These are phyloP conservation scores for Sclerotinia nivalis DNA, from an alignment of 2,329 filamentous ascomycete genomes.

Conservation along the genomic window DNA sequence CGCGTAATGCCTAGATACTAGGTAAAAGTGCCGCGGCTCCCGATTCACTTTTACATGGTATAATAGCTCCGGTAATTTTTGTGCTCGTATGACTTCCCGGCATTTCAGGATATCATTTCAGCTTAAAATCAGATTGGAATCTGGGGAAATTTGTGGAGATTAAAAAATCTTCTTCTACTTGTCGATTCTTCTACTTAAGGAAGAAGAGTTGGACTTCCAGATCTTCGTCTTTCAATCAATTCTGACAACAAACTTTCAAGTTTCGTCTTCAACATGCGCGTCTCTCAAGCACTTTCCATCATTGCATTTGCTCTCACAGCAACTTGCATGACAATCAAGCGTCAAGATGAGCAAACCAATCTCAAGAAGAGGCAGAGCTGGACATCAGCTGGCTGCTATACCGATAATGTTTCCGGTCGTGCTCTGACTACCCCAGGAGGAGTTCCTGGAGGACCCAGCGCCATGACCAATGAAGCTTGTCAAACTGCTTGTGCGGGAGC, in stretches of 20 bases:
- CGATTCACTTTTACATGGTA: slow-evolving; percentile 4
- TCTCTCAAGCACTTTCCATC: background rate
- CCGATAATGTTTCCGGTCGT: slow-evolving; percentile 24
- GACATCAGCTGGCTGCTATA: slow-evolving; percentile 24
- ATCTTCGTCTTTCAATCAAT: background rate
- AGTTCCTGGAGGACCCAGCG: slow-evolving; percentile 21
- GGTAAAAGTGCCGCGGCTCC: background rate
- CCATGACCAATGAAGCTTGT: slow-evolving; percentile 30
- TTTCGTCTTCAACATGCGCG: background rate
- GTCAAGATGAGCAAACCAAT: slow-evolving; percentile 7
- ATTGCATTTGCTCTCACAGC: background rate
- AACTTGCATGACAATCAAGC: background rate
- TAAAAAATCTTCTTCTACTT: background rate
- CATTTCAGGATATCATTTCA: background rate
- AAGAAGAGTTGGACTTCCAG: background rate
- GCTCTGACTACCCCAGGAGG: background rate
- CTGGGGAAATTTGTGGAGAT: slow-evolving; percentile 1
- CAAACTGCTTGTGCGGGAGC: slow-evolving; percentile 23
- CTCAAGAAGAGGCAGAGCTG: slow-evolving; percentile 17
- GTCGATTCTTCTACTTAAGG: background rate
- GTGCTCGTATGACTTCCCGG: background rate
- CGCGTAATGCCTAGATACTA: background rate
- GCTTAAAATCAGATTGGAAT: background rate
- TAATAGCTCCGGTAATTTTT: slow-evolving; percentile 1
- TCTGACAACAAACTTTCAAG: background rate